A percentile compares a stretch with the other conserved stretches of the same genome.
phyloP scores from a whole-genome alignment of 768 basidiomycete species.

The Daedaleopsis sinensis region DNA sequence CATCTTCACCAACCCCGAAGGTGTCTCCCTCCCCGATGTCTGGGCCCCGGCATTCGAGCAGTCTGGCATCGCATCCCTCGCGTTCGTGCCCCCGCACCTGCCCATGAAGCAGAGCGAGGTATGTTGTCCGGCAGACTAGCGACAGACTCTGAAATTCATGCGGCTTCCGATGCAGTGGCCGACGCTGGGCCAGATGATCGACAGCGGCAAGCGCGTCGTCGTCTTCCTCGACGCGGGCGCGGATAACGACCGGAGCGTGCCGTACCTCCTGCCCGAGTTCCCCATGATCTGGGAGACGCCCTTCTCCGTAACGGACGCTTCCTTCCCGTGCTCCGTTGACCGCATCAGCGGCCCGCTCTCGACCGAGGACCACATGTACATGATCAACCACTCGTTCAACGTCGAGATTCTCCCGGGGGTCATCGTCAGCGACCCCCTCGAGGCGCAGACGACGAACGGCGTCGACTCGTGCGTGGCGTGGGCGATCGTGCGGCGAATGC shows the following conservation, averaged over 20 bases:
- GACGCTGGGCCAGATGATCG: slow-evolving; percentile 63
- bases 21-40: slow-evolving; percentile 45
- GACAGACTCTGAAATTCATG: background rate
- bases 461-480: slow-evolving; percentile 29
- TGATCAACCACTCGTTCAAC: slow-evolving; percentile 64
- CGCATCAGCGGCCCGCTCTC: slow-evolving; percentile 52
- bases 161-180: slow-evolving; percentile 51
- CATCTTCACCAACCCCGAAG: slow-evolving; percentile 69
- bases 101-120: slow-evolving; percentile 30
- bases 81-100: slow-evolving; percentile 51
- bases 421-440: slow-evolving; percentile 31
- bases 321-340: slow-evolving; percentile 57
- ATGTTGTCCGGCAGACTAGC: background rate
- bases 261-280: slow-evolving; percentile 61
- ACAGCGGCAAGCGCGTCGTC: slow-evolving; percentile 59
- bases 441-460: slow-evolving; percentile 35
- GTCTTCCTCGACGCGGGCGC: slow-evolving; percentile 62
- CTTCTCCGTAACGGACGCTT: slow-evolving; percentile 49
- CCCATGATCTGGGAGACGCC: slow-evolving; percentile 65
- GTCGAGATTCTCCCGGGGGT: slow-evolving; percentile 36
- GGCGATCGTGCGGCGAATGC: slow-evolving; percentile 15
- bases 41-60: slow-evolving; percentile 58
- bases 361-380: slow-evolving; percentile 53
- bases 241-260: slow-evolving; percentile 34
- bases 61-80: slow-evolving; percentile 44